Base-by-base conservation (phyloP, 164 flowering plant genomes). In the Umbilicus rupestris region DNA sequence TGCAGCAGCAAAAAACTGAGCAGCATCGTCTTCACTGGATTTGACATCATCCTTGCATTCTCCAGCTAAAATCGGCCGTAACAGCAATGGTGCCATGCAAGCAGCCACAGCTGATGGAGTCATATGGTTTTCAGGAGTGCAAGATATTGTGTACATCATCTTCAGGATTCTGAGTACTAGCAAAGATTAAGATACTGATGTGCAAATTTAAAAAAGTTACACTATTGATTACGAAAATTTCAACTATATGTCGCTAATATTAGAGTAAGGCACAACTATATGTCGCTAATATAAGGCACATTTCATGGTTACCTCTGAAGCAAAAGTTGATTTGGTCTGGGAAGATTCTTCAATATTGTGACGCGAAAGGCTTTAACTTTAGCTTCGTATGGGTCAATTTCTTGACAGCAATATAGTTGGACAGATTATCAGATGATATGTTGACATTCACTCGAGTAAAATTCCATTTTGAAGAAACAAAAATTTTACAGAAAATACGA, bases 1-100 rank as follows among this genome's bases (percentile, higher is more conserved):
- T 62, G 99, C 99, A 57, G 97, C 97, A 80, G 97, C 99, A 68
- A 91, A 85, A 75, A 95, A 92, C 83, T 94, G 99, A 64, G 93
- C 88, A 74, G 96, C 83, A 75, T 74, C 82, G 70, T 95, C 97
- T 69, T 88, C 92, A 76, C 74, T 84, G 65, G 74, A 66, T 72
- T 88, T 92, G 66, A 81, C 85, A 66, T 89, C 97, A 75, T 91
- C 96, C 66, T 92, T 96, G 80, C 99, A 95, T 82, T 95, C 97
- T 60, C 99, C 97, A 69, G 97, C 90, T 75, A 95, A 77, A 66
- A 95, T 85, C 71, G 99, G 99, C 11, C 96, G 89, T 64, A 95
- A 71, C 50, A 95, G 87, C 74, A 95, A 79, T 49, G 99, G 99
- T 62, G 99, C 96, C 99, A 95, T 95, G 78, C 99, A 95, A 66